Evolutionary conservation across 225 moss, liverwort and hornwort species (phyloP), one percentile per base, ranked within the genome.

Genomic region (Anthoceros angustus): DNA sequence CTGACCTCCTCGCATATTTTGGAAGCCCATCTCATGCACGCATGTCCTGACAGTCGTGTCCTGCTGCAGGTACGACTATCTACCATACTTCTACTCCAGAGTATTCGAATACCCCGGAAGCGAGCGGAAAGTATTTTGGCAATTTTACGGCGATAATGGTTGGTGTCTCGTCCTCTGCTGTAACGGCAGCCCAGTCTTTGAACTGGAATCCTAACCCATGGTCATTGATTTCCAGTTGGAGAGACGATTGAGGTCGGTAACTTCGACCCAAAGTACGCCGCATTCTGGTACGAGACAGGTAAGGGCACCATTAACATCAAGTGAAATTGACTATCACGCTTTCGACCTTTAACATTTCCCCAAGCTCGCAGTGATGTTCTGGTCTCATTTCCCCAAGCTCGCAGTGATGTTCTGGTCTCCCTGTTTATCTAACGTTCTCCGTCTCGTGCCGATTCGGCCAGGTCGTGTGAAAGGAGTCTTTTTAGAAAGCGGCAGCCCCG

Each of bases 21-120:
- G 5, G 4, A 32, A 32, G 32, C 32, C 12, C 8, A n/a, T 67
- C 25, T 41, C 41, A 45, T 38, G 8, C 40, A 4, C 25, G 25
- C 18, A 61, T 64, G 43, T 42, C 25, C 39, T 46, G 62, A 11
- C 15, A 18, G 41, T 11, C 11, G 40, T 62, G 16, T 11, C 10
- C 6, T 61, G 7, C 42, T 71, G 80, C 81, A 68, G 86, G 71
- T 92, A 92, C 49, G 92, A 93, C 66, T 93, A 89, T 75, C 79
- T 93, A 11, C 92, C 89, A 5, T 93, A 80, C 73, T 93, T 93
- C 77, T 93, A 93, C 74, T 93, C 92, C 40, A 84, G 92, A 65
- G 73, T 85, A 66, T 85, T 93, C 64, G 87, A 93, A 69, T 70
- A 60, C 69, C 79, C 79, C 45, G 79, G 79, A 12, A 79, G 79